Evolutionary conservation across 208 protist genomes (phyloP), one percentile per base, ranked within the genome.

Genomic region (Trypanosomatidae sp.): DNA sequence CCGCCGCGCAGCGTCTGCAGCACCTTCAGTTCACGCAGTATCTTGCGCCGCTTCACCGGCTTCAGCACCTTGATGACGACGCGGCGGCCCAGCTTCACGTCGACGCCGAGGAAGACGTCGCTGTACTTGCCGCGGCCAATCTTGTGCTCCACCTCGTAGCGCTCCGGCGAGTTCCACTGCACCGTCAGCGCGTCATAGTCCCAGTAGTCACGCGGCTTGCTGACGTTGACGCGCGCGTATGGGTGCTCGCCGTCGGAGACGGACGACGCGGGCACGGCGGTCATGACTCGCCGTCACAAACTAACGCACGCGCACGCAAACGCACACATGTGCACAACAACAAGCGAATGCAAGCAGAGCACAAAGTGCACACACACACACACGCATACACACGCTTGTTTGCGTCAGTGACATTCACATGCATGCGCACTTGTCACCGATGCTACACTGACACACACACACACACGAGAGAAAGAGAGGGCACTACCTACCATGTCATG

Each of bases 31-130:
- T 99, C 97, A 33, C 96, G 82, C 28, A 98, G 94, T 56, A 99
- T 99, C 62, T 99, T 99, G 77, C 99, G 99, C 60, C 99, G 99
- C 65, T 99, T 99, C 1, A 99, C 96, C 4, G 96, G 96, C 61
- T 98, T 98, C 22, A 99, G 77, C 27, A 99, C 95, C 74, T 99
- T 99, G 42, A 99, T 96, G 1, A 99, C 92, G 39, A 97, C 94
- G 27, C 79, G 66, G n/a, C 79, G 66, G 27, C 65, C 65, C 15
- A 78, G 70, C 18, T 76, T 71, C 16, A 66, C 80, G 54, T 98
- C 89, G n/a, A 91, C 70, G 4, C 96, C 98, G 48, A 98, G 80
- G 78, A 99, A 99, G 18, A 99, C 98, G 61, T 99, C 98, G 48
- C 88, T 97, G 84, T 99, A 99, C 81, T 99, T 99, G 30, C 94